Conservation (phyloP, 2,329 filamentous ascomycete genomes). For the Pseudophaeomoniella oleicola region DNA sequence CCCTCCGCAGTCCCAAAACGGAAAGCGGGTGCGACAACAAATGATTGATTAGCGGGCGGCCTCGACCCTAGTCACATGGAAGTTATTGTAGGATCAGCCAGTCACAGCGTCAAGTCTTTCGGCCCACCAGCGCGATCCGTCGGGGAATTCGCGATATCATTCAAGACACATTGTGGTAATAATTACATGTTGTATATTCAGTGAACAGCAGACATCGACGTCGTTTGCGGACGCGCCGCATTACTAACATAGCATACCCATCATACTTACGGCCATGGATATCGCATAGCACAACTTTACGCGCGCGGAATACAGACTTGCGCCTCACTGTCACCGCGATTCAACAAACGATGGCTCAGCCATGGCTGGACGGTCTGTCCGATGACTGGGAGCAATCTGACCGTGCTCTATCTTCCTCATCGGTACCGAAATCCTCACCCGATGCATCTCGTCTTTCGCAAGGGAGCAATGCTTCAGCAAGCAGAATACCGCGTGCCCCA, state of each 20-base stretch:
- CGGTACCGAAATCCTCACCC: conserved; percentile 18
- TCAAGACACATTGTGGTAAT: too few relatives aligned
- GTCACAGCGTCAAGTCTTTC: background rate
- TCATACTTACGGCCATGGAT: background rate
- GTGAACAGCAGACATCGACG: background rate
- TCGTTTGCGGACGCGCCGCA: background rate
- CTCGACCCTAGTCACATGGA: background rate
- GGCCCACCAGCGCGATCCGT: background rate
- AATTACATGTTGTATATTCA: background rate
- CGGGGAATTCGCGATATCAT: background rate
- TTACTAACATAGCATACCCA: background rate
- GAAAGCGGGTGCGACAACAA: background rate
- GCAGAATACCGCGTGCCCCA: conserved; percentile 8
- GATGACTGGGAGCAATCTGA: conserved; percentile 26
- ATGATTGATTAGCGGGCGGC: background rate
- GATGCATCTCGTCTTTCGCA: conserved; percentile 22
- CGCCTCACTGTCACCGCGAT: too few relatives aligned
- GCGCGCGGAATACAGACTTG: too few relatives aligned
- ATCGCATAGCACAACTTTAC: background rate
- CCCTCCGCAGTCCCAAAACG: background rate
- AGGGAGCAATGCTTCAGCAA: conserved; percentile 13
- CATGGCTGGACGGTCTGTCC: conserved; percentile 28
- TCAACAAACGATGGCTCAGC: conserved; percentile 12
- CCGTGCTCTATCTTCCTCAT: conserved; percentile 20
- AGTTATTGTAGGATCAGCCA: background rate